Base-by-base conservation (phyloP, 495 filamentous ascomycete species). In the Aspergillus affinis region DNA sequence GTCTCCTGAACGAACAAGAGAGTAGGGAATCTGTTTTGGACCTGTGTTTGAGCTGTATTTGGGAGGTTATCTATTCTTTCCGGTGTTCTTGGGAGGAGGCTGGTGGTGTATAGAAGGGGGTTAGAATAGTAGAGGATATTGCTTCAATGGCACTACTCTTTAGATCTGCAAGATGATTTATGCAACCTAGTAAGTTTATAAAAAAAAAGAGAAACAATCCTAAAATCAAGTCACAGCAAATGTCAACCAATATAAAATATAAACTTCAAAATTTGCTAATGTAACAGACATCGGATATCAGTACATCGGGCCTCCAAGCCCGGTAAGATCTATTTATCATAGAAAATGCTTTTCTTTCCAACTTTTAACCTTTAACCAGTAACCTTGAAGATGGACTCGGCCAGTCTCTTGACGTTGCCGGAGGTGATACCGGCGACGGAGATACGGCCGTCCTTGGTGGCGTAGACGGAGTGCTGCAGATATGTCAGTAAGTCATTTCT, bases 391-490 rank as follows among this genome's bases (percentile, higher is more conserved):
- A 98, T 98, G 67, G 90, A 84, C 81, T 97, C 88, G 55, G 94
- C 94, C 54, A 98, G 88, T 65, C 93, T 86, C 79, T 90, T 87
- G 61, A 97, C 94, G 75, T 98, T 98, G 68, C 82, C 91, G 54
- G 81, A 84, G 57, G 94, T 98, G 79, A 98, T 97, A 65, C 94
- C 94, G 45, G 94, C 94, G 18, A 98, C 93, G 47, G 92, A 97
- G 71, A 98, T 98, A 76, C 94, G 87, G 65, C 94, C 94, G 75
- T 98, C 93, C 81, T 89, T 92, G 76, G 94, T 98, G 54, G 92
- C 93, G 71, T 98, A 98, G 62, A 98, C 94, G 68, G 92, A 97
- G 83, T 95, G 90, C 88, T 75, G 45, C 10, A 20, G 8, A 17
- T 17, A 17, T 17, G 32, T 89, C 62, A 72, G 59, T 65, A 52